Evolutionary conservation across 2,329 filamentous ascomycete species (phyloP), one percentile per base, ranked within the genome.

Genomic region (Hypoxylon sp.): DNA sequence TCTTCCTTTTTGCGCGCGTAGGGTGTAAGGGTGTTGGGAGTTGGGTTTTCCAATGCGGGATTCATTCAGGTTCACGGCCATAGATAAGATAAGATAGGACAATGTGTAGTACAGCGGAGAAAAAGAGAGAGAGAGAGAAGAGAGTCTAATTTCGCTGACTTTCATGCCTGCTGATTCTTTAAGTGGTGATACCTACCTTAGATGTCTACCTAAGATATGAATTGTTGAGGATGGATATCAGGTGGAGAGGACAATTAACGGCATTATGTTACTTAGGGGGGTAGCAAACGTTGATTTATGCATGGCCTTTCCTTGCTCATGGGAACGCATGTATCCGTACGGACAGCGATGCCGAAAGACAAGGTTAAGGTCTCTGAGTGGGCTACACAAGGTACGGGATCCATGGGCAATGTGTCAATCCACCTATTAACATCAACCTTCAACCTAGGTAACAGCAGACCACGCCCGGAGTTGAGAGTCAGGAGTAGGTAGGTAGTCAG

Each of bases 1-100:
- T 52, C 54, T 39, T 54, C 53, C 17, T 62, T 29, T 48, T 31
- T 51, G 44, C 4, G 52, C n/a, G 39, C 17, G 17, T 44, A 44
- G 39, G 17, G 39, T 44, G 39, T 39, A n/a, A 1, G 35, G 35
- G 35, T 6, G 35, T 44, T 3, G 17, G 39, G 39, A 11, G 58
- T 66, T 52, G 63, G 58, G 17, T 55, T 51, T 53, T 22, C 19
- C 19, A 22, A 22, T 22, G 19, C 19, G 48, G 46, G 46, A 9
- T 22, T 22, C 19, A 31, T 29, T 58, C 37, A 11, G 46, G 50
- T 37, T 61, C 42, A 35, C 37, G 37, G n/a, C 63, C 19, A 52
- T 66, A 66, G 63, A 66, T 57, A 66, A 24, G 22, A 42, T 22
- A 22, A 44, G 39, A 44, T 29, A 58, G 51, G 35, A 59, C 47